These are phyloP conservation scores for Trichoderma koningii DNA, from an alignment of 2,329 filamentous ascomycete genomes.

Conservation along the genomic window DNA sequence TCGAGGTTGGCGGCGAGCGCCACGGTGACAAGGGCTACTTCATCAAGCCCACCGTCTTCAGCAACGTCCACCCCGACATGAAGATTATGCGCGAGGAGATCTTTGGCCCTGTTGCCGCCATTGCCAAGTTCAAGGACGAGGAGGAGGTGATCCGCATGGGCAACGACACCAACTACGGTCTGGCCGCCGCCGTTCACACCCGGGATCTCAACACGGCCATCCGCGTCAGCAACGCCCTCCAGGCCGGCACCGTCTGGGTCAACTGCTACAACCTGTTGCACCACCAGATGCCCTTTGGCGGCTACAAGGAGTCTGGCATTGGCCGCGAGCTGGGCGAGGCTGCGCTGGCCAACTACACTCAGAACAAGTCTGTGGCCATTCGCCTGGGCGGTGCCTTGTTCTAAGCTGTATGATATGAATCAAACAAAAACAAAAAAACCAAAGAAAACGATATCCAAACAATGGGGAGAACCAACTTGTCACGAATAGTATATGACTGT, in stretches of 20 bases:
- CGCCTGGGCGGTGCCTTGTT: conserved; percentile 33
- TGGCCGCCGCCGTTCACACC: conserved; percentile 83
- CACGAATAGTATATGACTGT: conserved; percentile 22
- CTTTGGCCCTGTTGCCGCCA: conserved; percentile 82
- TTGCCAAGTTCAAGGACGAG: conserved; percentile 83
- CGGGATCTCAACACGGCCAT: conserved; percentile 79
- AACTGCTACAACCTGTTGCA: conserved; percentile 71
- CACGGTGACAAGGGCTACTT: conserved; percentile 82
- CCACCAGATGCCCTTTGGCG: conserved; percentile 68
- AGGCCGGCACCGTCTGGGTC: conserved; percentile 68
- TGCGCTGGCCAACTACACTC: conserved; percentile 67
- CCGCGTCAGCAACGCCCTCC: conserved; percentile 72
- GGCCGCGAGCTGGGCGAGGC: conserved; percentile 74
- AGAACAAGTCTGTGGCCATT: conserved; percentile 67
- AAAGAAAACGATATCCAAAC: not conserved
- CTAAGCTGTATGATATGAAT: not conserved
- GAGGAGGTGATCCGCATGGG: conserved; percentile 74
- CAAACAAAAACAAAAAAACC: not conserved
- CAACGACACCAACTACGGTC: conserved; percentile 77
- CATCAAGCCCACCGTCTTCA: conserved; percentile 90
- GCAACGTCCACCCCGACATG: conserved; percentile 77
- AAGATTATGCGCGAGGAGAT: conserved; percentile 93
- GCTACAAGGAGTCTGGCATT: conserved; percentile 77
- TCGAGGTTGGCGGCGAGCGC: conserved; percentile 57
- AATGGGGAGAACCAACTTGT: conserved; percentile 19